Percentiles rank a stretch among this genome's conserved stretches.
These are phyloP conservation scores for Hyphodiscus hymeniophilus DNA, from an alignment of 495 filamentous ascomycete genomes.

Conservation along the genomic window DNA sequence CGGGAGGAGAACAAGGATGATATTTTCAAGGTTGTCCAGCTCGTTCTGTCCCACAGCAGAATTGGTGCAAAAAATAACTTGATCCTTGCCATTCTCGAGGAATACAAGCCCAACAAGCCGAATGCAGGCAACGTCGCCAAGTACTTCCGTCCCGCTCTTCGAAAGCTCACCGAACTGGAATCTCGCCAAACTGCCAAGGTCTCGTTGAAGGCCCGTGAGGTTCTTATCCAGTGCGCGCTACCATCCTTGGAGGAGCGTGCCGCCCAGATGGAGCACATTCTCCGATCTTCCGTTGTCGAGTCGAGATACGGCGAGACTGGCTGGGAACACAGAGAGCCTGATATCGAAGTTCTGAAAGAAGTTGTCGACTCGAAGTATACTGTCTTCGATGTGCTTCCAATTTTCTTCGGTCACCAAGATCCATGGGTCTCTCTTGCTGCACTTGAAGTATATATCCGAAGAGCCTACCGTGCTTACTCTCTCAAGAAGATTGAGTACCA, in stretches of 20 bases:
- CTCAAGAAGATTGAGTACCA: conserved; percentile 85
- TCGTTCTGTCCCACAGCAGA: conserved; percentile 86
- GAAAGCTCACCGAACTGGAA: conserved; percentile 86
- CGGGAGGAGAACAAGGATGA: conserved; percentile 96
- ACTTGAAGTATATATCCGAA: conserved; percentile 91
- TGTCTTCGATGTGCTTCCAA: conserved; percentile 89
- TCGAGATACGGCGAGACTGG: conserved; percentile 95
- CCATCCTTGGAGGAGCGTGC: conserved; percentile 92
- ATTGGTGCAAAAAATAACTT: conserved; percentile 92
- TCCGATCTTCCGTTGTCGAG: conserved; percentile 93
- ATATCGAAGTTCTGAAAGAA: conserved; percentile 81
- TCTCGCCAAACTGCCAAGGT: conserved; percentile 89
- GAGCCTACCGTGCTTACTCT: conserved; percentile 92
- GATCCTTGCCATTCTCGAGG: conserved; percentile 81
- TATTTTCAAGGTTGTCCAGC: conserved; percentile 70
- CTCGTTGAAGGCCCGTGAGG: conserved; percentile 89
- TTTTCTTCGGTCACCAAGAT: conserved; percentile 90
- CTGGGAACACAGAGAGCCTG: conserved; percentile 92
- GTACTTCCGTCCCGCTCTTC: conserved; percentile 74
- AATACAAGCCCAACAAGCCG: conserved; percentile 93
- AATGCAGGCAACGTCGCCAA: conserved; percentile 80
- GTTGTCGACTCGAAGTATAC: conserved; percentile 98
- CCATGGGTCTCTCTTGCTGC: conserved; percentile 92
- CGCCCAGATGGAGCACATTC: conserved; percentile 96
- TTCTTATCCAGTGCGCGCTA: conserved; percentile 92